These are phyloP conservation scores for Eremomyces bilateralis DNA, from an alignment of 495 filamentous ascomycete genomes.

Conservation along the genomic window DNA sequence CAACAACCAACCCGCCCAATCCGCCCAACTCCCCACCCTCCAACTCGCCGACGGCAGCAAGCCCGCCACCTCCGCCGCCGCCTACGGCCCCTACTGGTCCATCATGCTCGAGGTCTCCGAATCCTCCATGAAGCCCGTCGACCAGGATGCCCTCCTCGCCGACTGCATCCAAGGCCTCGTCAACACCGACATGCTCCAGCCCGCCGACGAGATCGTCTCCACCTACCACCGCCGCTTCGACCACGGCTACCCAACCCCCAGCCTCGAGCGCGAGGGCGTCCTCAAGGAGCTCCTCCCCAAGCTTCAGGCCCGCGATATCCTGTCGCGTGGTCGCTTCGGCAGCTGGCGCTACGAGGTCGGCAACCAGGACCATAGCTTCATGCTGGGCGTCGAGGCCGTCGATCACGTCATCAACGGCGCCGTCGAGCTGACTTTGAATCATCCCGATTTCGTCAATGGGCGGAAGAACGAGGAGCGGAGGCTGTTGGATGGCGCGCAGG, in stretches of 20 bases:
- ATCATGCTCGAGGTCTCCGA: slow-evolving; percentile 99
- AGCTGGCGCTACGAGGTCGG: slow-evolving; percentile 91
- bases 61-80: slow-evolving; percentile 39
- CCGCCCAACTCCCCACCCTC: slow-evolving; percentile 67
- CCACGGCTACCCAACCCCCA: slow-evolving; percentile 93
- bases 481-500: slow-evolving; percentile 55
- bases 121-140: slow-evolving; percentile 82
- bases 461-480: slow-evolving; percentile 75
- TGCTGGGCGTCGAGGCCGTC: slow-evolving; percentile 92
- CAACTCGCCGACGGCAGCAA: slow-evolving; percentile 70
- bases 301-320: slow-evolving; percentile 78
- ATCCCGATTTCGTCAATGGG: slow-evolving; percentile 95
- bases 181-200: slow-evolving; percentile 87
- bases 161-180: slow-evolving; percentile 91
- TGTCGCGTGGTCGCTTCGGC: slow-evolving; percentile 90
- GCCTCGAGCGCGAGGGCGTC: slow-evolving; percentile 85
- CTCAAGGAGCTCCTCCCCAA: slow-evolving; percentile 81
- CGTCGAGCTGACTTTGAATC: slow-evolving; percentile 91
- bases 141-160: slow-evolving; percentile 56
- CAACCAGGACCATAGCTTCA: slow-evolving; percentile 97
- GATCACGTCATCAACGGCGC: slow-evolving; percentile 90
- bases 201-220: slow-evolving; percentile 85
- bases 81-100: slow-evolving; percentile 94
- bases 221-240: slow-evolving; percentile 98
- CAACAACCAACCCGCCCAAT: slow-evolving; percentile 75